Evolutionary conservation across 345 rosid genomes (phyloP).

Genomic region (Murraya koenigii): DNA sequence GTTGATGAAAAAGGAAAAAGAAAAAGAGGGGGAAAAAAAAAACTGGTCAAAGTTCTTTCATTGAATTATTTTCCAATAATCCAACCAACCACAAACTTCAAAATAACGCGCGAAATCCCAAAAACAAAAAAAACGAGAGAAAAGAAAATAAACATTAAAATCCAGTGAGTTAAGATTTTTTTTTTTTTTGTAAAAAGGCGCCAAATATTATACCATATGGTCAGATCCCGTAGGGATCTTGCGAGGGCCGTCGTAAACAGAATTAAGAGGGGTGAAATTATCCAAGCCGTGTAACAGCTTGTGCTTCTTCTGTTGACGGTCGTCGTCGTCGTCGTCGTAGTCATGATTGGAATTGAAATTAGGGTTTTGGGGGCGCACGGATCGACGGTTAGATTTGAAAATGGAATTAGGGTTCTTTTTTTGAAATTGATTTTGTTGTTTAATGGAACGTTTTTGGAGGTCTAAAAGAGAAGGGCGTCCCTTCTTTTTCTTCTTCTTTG

Average conservation of each 20-base stretch:
- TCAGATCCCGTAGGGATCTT: conserved; percentile 61
- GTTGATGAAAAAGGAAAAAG: conserved; percentile 14
- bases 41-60: conserved; percentile 62
- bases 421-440: conserved; percentile 45
- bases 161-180: background rate
- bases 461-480: conserved; percentile 95
- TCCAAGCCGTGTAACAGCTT: conserved; percentile 64
- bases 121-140: background rate
- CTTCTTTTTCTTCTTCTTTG: conserved; percentile 91
- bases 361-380: conserved; percentile 51
- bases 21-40: conserved; percentile 21
- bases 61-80: conserved; percentile 23
- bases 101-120: conserved; percentile 57
- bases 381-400: conserved; percentile 37
- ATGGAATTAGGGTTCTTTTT: conserved; percentile 39
- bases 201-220: conserved; percentile 33
- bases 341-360: conserved; percentile 15
- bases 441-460: conserved; percentile 87
- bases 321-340: conserved; percentile 55
- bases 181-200: background rate
- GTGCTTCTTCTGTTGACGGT: conserved; percentile 70
- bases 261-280: conserved; percentile 24
- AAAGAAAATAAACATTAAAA: background rate
- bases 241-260: conserved; percentile 30
- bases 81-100: conserved; percentile 31